These are phyloP conservation scores for Barnettozyma sp. DNA, from an alignment of 805 yeast genomes.

Conservation along the genomic window DNA sequence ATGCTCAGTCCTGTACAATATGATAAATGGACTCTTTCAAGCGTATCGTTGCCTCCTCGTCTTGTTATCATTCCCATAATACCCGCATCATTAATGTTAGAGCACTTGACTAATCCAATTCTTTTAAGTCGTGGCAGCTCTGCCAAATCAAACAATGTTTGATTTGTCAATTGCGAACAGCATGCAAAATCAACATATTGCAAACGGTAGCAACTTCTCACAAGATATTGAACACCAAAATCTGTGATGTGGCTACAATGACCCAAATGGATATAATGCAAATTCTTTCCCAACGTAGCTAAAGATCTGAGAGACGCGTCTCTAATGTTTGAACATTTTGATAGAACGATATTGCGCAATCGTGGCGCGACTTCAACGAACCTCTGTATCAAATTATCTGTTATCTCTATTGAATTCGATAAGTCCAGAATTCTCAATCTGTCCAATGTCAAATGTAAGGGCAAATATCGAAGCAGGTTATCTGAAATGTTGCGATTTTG, in stretches of 20 bases:
- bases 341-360: slow-evolving; percentile 77
- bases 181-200: slow-evolving; percentile 95
- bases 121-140: slow-evolving; percentile 74
- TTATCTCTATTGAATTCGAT: slow-evolving; percentile 73
- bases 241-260: slow-evolving; percentile 91
- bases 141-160: slow-evolving; percentile 69
- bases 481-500: slow-evolving; percentile 66
- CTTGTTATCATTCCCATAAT: slow-evolving; percentile 58
- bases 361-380: slow-evolving; percentile 76
- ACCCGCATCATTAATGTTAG: slow-evolving; percentile 81
- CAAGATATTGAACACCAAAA: slow-evolving; percentile 69
- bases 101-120: slow-evolving; percentile 90
- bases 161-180: slow-evolving; percentile 82
- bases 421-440: slow-evolving; percentile 76
- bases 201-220: slow-evolving; percentile 72
- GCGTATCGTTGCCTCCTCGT: slow-evolving; percentile 67
- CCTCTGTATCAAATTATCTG: slow-evolving; percentile 70
- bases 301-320: slow-evolving; percentile 71
- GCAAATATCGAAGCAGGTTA: slow-evolving; percentile 49
- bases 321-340: slow-evolving; percentile 82
- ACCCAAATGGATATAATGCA: slow-evolving; percentile 89
- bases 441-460: slow-evolving; percentile 45
- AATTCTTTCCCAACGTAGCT: slow-evolving; percentile 64
- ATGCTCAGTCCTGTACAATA: slow-evolving; percentile 79
- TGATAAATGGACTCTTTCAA: slow-evolving; percentile 89